phyloP scores from a whole-genome alignment of 140 eudicot genomes.

The Stevia rebaudiana region DNA sequence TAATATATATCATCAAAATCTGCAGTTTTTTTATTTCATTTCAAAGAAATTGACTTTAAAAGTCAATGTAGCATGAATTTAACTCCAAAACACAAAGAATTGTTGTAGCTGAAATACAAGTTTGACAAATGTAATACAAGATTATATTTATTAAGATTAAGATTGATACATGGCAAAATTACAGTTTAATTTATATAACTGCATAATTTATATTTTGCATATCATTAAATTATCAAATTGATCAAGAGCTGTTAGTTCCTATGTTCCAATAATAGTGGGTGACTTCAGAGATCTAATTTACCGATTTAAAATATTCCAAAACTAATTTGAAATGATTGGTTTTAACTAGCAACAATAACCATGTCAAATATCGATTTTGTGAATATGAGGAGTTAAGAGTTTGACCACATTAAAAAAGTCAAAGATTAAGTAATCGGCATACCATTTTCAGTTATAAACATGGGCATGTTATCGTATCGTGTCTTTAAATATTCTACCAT shows the following conservation, averaged over 20 bases:
- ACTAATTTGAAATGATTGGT: neutral
- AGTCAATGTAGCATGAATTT: slow-evolving; percentile 16
- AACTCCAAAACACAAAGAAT: neutral
- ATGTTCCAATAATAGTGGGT: neutral
- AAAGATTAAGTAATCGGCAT: no score
- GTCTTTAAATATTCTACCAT: slow-evolving; percentile 48
- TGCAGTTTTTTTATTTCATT: neutral
- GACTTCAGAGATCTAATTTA: neutral
- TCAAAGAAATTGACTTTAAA: slow-evolving; percentile 12
- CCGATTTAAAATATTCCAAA: neutral
- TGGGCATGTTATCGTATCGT: slow-evolving; percentile 71
- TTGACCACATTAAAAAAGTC: slow-evolving; percentile 22
- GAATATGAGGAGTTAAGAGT: no score
- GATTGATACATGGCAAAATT: neutral
- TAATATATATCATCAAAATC: neutral
- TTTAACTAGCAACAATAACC: slow-evolving; percentile 11
- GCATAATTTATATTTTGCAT: neutral
- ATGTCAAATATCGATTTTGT: slow-evolving; percentile 5
- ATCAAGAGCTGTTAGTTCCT: neutral
- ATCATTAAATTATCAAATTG: neutral
- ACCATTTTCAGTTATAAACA: slow-evolving; percentile 93
- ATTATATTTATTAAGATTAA: no score
- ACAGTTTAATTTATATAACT: neutral
- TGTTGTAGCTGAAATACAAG: neutral
- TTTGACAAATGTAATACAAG: no score